Percentiles rank a stretch among this genome's conserved stretches.
Evolutionary conservation across 2,329 filamentous ascomycete genomes (phyloP).

Genomic region (Aspergillus chevalieri): DNA sequence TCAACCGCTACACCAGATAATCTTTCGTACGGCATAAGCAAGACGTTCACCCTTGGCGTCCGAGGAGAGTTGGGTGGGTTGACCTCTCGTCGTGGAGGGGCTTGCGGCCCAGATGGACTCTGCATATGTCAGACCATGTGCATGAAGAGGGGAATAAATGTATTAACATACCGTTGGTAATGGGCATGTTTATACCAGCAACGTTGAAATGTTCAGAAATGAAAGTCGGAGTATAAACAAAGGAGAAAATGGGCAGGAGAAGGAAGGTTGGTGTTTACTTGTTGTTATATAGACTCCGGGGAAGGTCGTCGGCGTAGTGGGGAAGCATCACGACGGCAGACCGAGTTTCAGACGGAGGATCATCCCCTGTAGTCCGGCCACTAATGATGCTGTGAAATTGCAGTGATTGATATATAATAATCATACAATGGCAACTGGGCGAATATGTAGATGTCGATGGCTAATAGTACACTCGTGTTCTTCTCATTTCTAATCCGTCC

Average conservation of each 20-base stretch:
- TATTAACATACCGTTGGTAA: constrained; percentile 36
- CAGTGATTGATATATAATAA: neutral
- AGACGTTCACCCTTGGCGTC: constrained; percentile 87
- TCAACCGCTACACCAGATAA: neutral
- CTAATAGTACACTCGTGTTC: neutral
- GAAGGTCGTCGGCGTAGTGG: neutral
- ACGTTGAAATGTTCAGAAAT: constrained; percentile 2
- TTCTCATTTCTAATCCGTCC: neutral
- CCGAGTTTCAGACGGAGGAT: neutral
- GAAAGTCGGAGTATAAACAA: constrained; percentile 2
- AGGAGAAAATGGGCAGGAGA: constrained; percentile 1
- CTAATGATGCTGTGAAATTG: neutral
- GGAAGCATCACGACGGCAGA: neutral
- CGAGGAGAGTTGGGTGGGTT: constrained; percentile 79
- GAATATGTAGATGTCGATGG: neutral
- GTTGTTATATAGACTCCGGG: neutral
- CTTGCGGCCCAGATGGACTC: constrained; percentile 76
- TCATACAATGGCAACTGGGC: neutral
- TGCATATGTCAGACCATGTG: constrained; percentile 23
- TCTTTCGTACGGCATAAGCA: constrained; percentile 71
- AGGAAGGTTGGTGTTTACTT: neutral
- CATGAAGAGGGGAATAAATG: neutral
- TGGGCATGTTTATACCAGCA: constrained; percentile 33
- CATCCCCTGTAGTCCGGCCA: neutral
- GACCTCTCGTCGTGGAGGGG: constrained; percentile 75